Base-by-base conservation (phyloP, 148 eudicot genomes). In the Beta vulgaris region DNA sequence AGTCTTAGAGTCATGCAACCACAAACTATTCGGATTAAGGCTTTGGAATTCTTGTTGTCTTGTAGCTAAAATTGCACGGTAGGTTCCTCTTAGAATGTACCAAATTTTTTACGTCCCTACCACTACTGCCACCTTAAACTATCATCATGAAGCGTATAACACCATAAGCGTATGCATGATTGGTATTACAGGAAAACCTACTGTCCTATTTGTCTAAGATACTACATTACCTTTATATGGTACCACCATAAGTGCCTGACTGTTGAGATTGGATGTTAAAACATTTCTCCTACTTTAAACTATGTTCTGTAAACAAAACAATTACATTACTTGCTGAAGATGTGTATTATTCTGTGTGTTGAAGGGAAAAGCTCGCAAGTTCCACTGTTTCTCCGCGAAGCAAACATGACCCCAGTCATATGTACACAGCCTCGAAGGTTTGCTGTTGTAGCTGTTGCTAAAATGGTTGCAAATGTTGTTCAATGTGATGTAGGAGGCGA, bases 341-440 rank as follows among this genome's bases (percentile, higher is more conserved):
- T 4, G 4, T 70, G 18, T 65, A 23, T 35, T 8, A 31, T 64
- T 75, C 13, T 65, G 69, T 10, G 48, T 68, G 25, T 73, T 87
- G 26, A 76, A 93, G 98, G 98, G 66, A 94, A 94, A 85, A 94
- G 97, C 84, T 94, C 98, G 8, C 98, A 94, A 80, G 89, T 94
- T 65, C 98, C 98, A 10, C 79, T 90, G 55, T 94, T 90, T 83
- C 85, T 94, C 68, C 85, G 87, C 9, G 93, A 94, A 77, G 93
- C 83, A 78, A 86, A 88, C 55, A 80, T 91, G 84, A 84, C 80
- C 76, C 98, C 98, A 16, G 84, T 94, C 63, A 72, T 91, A 37
- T 94, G 98, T 76, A 94, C 98, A n/a, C 98, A 91, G 58, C 97
- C 98, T 21, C 85, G 98, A 74, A 89, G 98, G 79, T 94, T 94